A percentile compares a stretch with the other conserved stretches of the same genome.
These are phyloP conservation scores for Ramaria sp. DNA, from an alignment of 768 basidiomycete genomes.

Conservation along the genomic window DNA sequence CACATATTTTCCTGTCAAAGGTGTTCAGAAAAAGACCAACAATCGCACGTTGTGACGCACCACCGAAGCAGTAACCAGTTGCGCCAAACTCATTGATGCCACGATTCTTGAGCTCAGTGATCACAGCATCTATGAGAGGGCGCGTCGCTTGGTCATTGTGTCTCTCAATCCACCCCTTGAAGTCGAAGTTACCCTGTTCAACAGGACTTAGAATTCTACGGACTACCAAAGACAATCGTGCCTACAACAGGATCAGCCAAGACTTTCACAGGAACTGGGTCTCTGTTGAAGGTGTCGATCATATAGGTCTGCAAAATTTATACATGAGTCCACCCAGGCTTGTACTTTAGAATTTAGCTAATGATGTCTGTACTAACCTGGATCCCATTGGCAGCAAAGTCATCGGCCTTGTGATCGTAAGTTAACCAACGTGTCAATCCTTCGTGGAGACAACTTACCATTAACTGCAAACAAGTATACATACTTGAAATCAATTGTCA, in stretches of 20 bases:
- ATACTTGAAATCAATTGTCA: neutral
- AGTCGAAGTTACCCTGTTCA: neutral
- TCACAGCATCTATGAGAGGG: constrained; percentile 5
- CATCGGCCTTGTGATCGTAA: constrained; percentile 3
- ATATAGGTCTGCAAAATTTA: neutral
- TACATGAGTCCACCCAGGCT: neutral
- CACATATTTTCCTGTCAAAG: constrained; percentile 3
- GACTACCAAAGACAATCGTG: neutral
- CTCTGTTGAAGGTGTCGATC: constrained; percentile 6
- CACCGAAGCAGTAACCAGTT: constrained; percentile 8
- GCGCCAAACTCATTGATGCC: constrained; percentile 10
- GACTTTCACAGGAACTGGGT: neutral
- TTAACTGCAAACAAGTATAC: neutral
- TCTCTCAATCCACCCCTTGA: neutral
- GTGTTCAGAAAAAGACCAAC: neutral
- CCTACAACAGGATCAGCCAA: neutral
- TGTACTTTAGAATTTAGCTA: neutral
- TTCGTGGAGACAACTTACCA: neutral
- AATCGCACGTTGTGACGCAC: neutral
- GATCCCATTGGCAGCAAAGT: constrained; percentile 10
- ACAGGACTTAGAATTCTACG: neutral
- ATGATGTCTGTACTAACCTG: neutral
- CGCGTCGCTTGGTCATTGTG: constrained; percentile 4
- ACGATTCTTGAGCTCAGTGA: constrained; percentile 5
- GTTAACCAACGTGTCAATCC: neutral